Conservation (phyloP, 768 basidiomycete genomes). For the Calocera viscosa region DNA sequence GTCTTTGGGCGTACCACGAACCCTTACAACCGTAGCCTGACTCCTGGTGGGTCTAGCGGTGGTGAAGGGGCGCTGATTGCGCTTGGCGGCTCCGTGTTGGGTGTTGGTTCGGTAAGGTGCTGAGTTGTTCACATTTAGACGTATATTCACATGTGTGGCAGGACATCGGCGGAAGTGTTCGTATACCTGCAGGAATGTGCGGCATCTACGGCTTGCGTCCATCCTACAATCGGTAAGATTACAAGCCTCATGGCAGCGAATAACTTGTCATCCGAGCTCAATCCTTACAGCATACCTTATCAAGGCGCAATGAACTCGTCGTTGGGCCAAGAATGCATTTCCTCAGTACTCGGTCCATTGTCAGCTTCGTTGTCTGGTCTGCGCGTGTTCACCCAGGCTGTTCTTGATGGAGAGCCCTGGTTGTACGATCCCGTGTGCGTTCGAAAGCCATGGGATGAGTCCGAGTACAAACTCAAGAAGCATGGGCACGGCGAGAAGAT, state of each 20-base stretch:
- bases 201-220: slow-evolving; percentile 62
- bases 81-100: slow-evolving; percentile 37
- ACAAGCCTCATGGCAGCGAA: neutral
- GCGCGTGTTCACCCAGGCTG: slow-evolving; percentile 50
- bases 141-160: neutral
- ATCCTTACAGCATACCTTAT: slow-evolving; percentile 51
- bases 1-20: slow-evolving; percentile 63
- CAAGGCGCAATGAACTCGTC: slow-evolving; percentile 48
- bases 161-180: slow-evolving; percentile 25
- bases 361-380: slow-evolving; percentile 44
- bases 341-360: slow-evolving; percentile 65
- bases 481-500: slow-evolving; percentile 38
- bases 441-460: slow-evolving; percentile 49
- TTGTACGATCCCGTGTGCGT: slow-evolving; percentile 46
- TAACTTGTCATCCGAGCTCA: too few species aligned
- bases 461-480: slow-evolving; percentile 46
- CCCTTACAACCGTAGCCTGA: slow-evolving; percentile 60
- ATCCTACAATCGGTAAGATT: slow-evolving; percentile 40
- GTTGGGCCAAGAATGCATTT: slow-evolving; percentile 58
- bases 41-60: slow-evolving; percentile 69
- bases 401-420: slow-evolving; percentile 54
- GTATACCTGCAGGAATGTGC: slow-evolving; percentile 55
- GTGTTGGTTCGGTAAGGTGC: slow-evolving; percentile 45
- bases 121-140: too few species aligned
- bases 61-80: slow-evolving; percentile 73